Evolutionary conservation across 2,329 filamentous ascomycete genomes (phyloP), one percentile per base, ranked within the genome.

Genomic region (Xylariaceae sp.): DNA sequence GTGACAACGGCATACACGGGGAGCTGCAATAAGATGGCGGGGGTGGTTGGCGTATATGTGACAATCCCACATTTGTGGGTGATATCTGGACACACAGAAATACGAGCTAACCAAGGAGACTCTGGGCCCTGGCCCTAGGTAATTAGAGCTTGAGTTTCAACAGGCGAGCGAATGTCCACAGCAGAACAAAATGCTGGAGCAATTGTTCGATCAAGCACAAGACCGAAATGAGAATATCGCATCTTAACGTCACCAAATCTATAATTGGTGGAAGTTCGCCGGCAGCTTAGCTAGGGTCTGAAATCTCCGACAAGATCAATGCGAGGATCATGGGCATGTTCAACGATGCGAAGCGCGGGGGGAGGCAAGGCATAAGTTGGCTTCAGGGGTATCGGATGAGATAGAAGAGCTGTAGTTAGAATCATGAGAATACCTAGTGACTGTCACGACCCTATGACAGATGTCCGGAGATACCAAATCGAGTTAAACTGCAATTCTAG

Each of bases 221-320:
- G 29, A 39, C 21, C 45, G n/a, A 37, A 50, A 54, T 42, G 30
- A 33, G 11, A 33, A 33, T 15, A n/a, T 42, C 39, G 40, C 15
- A 41, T 44, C 30, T 55, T 43, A 35, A 47, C 44, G 47, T 43
- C 20, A 45, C 47, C 27, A 35, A 16, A 29, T 46, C 52, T 52
- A 29, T 50, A 30, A 58, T 58, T 58, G 55, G 55, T 55, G 51
- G 39, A 46, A 41, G 40, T 53, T 30, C 49, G 35, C 45, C 13
- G 29, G 44, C 32, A 43, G 43, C 33, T 27, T 18, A 18, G 37
- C 48, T 18, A 24, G 51, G 52, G 35, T 49, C 23, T 43, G 47
- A 50, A 49, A 33, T 58, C 56, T 56, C 56, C 56, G 44, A 58
- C 47, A 30, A 52, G 16, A 35, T 55, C 41, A 43, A 49, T 50